Base-by-base conservation (phyloP, 345 rosid species). In the Bruguiera parviflora region DNA sequence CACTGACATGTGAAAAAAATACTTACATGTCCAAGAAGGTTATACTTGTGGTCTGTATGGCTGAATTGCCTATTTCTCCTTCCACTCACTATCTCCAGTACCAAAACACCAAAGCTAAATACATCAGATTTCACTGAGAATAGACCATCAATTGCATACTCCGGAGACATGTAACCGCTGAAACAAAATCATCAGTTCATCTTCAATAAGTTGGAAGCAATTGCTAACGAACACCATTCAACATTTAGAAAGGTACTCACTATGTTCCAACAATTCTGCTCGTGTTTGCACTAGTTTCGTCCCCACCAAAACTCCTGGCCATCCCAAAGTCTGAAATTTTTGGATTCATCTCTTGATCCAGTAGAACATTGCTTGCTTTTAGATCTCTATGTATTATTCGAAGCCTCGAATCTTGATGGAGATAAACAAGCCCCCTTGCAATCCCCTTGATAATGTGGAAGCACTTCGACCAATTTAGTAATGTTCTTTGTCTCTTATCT, bases 371-470 rank as follows among this genome's bases (percentile, higher is more conserved):
- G 52, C 73, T 69, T 10, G 59, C 59, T 61, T 69, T 69, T 28
- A 61, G 22, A 52, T 69, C 73, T 33, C 73, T 47, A 13, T 69
- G 73, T 20, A 69, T 69, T 22, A 69, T 61, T 69, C 66, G 49
- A 16, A 61, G 33, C 25, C 66, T 69, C 31, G 73, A 69, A 61
- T 69, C 73, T 60, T 69, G 66, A 24, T 69, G 73, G 49, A 69
- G 73, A 24, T 69, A 69, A 31, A 69, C 51, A 33, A 69, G 66
- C 33, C 73, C 73, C 32, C 73, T 49, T 20, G 73, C 73, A n/a
- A 69, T 69, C 22, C 73, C 73, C 58, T 51, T 61, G 46, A 69
- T 51, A 19, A 69, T 60, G 15, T 29, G 46, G 60, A 28, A 69
- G 29, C 73, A 66, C 32, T 69, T 32, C 5, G 66, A 33, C 73